A percentile compares a stretch with the other conserved stretches of the same genome.
Evolutionary conservation across 768 basidiomycete species (phyloP).

Genomic region (Boletus rubescentipes): DNA sequence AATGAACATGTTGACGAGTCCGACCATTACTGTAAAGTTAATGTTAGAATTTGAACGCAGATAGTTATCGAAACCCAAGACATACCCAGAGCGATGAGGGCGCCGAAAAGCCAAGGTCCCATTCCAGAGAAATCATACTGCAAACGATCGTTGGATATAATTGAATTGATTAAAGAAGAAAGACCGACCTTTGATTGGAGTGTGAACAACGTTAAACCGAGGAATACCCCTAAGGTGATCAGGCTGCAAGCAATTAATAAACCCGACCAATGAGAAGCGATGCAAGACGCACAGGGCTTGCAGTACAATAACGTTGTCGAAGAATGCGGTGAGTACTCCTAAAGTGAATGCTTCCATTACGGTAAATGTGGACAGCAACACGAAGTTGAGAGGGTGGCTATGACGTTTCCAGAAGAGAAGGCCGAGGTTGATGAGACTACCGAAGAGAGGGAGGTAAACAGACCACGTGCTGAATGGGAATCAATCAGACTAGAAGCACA

Average conservation of each 20-base stretch:
- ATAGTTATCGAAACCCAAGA: not conserved
- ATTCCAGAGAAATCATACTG: slow-evolving; percentile 94
- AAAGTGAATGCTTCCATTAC: slow-evolving; percentile 87
- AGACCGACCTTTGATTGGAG: slow-evolving; percentile 80
- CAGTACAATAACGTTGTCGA: slow-evolving; percentile 69
- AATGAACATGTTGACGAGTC: slow-evolving; percentile 80
- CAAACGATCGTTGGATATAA: not conserved
- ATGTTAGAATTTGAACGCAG: not conserved
- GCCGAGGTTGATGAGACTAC: slow-evolving; percentile 75
- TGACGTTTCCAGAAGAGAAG: slow-evolving; percentile 92
- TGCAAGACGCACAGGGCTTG: slow-evolving; percentile 71
- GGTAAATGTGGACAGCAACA: slow-evolving; percentile 85
- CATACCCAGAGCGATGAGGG: slow-evolving; percentile 75
- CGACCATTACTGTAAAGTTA: slow-evolving; percentile 61
- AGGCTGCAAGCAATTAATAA: slow-evolving; percentile 43
- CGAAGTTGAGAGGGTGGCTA: slow-evolving; percentile 82
- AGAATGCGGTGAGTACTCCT: slow-evolving; percentile 80
- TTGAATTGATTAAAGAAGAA: not conserved
- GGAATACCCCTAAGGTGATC: slow-evolving; percentile 90
- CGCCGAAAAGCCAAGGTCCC: slow-evolving; percentile 88
- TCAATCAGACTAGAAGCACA: not conserved
- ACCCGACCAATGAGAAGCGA: not conserved
- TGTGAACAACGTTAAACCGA: slow-evolving; percentile 92
- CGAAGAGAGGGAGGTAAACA: slow-evolving; percentile 76
- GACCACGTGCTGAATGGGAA: slow-evolving; percentile 60